Evolutionary conservation across 768 basidiomycete species (phyloP), one percentile per base, ranked within the genome.

Genomic region (Boletus rubropictus): DNA sequence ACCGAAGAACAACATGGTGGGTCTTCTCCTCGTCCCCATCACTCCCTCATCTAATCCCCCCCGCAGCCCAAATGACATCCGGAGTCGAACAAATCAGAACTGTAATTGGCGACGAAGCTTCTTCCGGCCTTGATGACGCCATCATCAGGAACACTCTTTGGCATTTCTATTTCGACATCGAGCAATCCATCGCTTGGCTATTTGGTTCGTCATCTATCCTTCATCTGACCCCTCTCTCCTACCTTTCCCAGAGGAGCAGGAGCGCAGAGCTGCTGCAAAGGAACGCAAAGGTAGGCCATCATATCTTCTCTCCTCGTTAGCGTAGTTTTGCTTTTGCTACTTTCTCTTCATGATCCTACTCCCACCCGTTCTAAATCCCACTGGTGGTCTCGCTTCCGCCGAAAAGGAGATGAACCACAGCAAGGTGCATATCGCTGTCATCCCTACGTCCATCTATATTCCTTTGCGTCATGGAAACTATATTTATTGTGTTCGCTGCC

Each of bases 141-240:
- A 74, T 81, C 42, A 86, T 99, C 61, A 79, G 77, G 59, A 86
- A 90, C 52, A 73, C 78, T 0, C 71, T 98, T 38, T 98, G 92
- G 86, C 82, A 98, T 57, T 80, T 72, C 58, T 88, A 87, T 65
- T 97, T 95, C 57, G 83, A 95, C 59, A 75, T 86, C 14, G 81
- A 90, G 28, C 76, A 82, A 63, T 81, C 87, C 15, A 68, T 95
- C 9, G 70, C 79, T 27, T 89, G 82, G 79, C 72, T 89, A 22
- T 55, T 86, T 31, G 84, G 91, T 92, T 51, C 53, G 84, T 71
- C 35, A 4, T 12, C 33, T 27, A 7, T 24, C 21, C n/a, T 18
- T 22, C 12, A 34, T 20, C 24, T 28, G 22, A 40, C 38, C 28
- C 11, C 21, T 7, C 38, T 43, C 22, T 46, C 42, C 42, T 35